Percentiles rank a stretch among this genome's conserved stretches.
These are phyloP conservation scores for Ophiostoma perfectum DNA, from an alignment of 2,329 filamentous ascomycete genomes.

Conservation along the genomic window DNA sequence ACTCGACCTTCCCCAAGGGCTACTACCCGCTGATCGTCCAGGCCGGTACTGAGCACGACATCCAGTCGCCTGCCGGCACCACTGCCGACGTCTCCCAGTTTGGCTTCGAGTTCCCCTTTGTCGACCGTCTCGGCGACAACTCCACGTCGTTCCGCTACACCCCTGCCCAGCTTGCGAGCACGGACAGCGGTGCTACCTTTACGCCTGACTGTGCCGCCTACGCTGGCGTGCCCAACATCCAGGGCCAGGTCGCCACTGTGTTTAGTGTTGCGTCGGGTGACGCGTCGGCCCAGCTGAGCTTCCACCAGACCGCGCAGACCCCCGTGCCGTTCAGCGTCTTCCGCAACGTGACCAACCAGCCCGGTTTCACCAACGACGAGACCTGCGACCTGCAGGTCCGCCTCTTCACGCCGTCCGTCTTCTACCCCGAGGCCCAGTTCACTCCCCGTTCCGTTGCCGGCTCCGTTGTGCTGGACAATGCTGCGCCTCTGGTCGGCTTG, in stretches of 20 bases:
- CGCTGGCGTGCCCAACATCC: background rate
- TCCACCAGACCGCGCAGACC: background rate
- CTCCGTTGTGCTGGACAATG: background rate
- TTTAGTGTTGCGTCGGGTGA: background rate
- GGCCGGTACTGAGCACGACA: background rate
- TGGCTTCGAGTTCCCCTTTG: constrained; percentile 51
- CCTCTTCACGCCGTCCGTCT: background rate
- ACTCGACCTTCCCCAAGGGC: background rate
- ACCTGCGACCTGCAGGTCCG: background rate
- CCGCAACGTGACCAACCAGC: background rate
- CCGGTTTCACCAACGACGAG: background rate
- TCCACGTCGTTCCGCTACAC: constrained; percentile 48
- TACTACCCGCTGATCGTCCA: background rate
- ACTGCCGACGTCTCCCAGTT: constrained; percentile 43
- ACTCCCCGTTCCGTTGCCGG: background rate
- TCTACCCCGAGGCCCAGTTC: background rate
- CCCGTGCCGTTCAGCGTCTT: background rate
- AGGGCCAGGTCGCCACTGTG: background rate
- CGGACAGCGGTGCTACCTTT: background rate
- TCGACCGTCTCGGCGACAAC: constrained; percentile 46
- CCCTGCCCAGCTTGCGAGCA: constrained; percentile 25
- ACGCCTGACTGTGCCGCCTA: background rate
- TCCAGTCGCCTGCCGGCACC: background rate
- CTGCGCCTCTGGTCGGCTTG: background rate
- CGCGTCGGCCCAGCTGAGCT: background rate